These are phyloP conservation scores for Pseudogymnoascus sp. DNA, from an alignment of 2,329 filamentous ascomycete genomes.

Conservation along the genomic window DNA sequence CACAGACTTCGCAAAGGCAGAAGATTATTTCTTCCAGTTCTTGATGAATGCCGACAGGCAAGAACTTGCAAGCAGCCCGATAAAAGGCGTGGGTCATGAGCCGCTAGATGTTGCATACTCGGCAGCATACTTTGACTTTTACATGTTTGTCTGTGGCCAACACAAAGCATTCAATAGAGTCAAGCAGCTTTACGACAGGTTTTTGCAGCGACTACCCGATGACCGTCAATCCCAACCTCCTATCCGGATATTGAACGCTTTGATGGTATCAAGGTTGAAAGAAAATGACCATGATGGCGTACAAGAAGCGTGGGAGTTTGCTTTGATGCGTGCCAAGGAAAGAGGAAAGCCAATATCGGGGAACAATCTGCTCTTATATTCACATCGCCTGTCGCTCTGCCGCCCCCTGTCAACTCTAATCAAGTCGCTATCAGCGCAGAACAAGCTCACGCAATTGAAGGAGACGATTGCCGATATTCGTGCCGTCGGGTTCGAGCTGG, in stretches of 20 bases:
- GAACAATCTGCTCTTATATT: constrained; percentile 18
- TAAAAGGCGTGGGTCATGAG: constrained; percentile 19
- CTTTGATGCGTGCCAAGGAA: constrained; percentile 45
- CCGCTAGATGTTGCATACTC: constrained; percentile 25
- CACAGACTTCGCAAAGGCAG: constrained; percentile 21
- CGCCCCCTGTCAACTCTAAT: constrained; percentile 42
- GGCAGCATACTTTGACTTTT: constrained; percentile 41
- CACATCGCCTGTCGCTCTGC: constrained; percentile 35
- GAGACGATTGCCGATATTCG: constrained; percentile 43
- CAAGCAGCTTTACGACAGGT: constrained; percentile 49
- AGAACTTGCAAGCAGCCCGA: constrained; percentile 21
- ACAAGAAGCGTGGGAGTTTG: constrained; percentile 58
- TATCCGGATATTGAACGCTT: constrained; percentile 49
- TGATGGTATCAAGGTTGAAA: constrained; percentile 61
- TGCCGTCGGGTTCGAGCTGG: constrained; percentile 62
- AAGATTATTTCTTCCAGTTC: constrained; percentile 24
- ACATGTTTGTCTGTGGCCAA: constrained; percentile 49
- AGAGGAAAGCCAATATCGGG: constrained; percentile 30
- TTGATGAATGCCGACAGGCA: constrained; percentile 21
- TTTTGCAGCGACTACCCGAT: constrained; percentile 36
- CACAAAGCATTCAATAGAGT: constrained; percentile 41
- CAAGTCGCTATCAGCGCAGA: constrained; percentile 43
- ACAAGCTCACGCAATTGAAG: constrained; percentile 45
- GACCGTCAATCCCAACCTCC: constrained; percentile 37
- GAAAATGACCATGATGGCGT: constrained; percentile 54